These are phyloP conservation scores for Psilocybe cyanescens DNA, from an alignment of 768 basidiomycete species.

Conservation along the genomic window DNA sequence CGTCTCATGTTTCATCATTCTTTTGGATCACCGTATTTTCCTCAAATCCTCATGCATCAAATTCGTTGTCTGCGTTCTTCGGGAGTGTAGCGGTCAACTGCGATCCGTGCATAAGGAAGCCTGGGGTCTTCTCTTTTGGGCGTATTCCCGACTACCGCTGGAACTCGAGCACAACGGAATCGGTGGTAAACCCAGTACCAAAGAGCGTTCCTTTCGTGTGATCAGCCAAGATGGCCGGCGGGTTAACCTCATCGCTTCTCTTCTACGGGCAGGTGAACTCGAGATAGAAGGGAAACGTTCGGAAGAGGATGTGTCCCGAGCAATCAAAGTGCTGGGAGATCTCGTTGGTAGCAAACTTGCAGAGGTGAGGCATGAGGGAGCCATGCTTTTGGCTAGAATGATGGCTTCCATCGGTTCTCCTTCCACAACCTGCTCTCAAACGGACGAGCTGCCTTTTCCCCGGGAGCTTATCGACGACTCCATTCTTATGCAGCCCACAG, in stretches of 20 bases:
- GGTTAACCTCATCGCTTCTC: slow-evolving; percentile 37
- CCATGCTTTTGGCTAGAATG: slow-evolving; percentile 27
- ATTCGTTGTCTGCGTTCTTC: slow-evolving; percentile 15
- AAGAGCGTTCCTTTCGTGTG: slow-evolving; percentile 41
- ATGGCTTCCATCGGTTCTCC: slow-evolving; percentile 31
- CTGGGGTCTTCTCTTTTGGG: slow-evolving; percentile 64
- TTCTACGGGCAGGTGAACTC: slow-evolving; percentile 30
- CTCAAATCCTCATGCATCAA: slow-evolving; percentile 15
- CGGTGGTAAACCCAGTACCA: slow-evolving; percentile 19
- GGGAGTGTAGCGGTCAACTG: slow-evolving; percentile 10
- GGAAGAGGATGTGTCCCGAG: slow-evolving; percentile 19
- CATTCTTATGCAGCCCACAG: slow-evolving; percentile 11
- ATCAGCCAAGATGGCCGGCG: slow-evolving; percentile 57
- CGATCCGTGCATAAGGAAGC: slow-evolving; percentile 23
- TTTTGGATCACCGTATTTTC: slow-evolving; percentile 23
- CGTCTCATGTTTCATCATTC: slow-evolving; percentile 15
- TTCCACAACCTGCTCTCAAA: not conserved
- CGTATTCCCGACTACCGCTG: slow-evolving; percentile 45
- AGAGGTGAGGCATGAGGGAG: slow-evolving; percentile 3
- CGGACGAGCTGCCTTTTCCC: slow-evolving; percentile 24
- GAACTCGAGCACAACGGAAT: slow-evolving; percentile 13
- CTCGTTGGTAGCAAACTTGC: slow-evolving; percentile 5
- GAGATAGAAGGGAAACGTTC: slow-evolving; percentile 7
- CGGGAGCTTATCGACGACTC: slow-evolving; percentile 48
- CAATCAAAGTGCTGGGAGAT: slow-evolving; percentile 13